These are phyloP conservation scores for Sicyos edulis DNA, from an alignment of 306 rosid genomes.

Conservation along the genomic window DNA sequence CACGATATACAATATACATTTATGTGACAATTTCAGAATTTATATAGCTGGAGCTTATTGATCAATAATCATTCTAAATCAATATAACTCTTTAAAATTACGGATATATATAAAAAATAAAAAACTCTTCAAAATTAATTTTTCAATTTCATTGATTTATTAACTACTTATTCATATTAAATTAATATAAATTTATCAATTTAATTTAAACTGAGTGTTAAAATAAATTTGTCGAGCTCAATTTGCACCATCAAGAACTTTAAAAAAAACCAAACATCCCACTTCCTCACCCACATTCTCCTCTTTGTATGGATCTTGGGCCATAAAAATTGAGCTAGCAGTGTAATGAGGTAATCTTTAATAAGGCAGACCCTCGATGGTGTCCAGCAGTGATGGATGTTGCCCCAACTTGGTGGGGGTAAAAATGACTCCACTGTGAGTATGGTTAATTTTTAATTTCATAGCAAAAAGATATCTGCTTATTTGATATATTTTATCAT, in stretches of 20 bases:
- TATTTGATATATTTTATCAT: not conserved
- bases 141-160: not conserved
- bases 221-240: not conserved
- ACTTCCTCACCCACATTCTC: slow-evolving; percentile 13
- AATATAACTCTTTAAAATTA: not conserved
- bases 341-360: slow-evolving; percentile 4
- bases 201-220: not conserved
- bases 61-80: not conserved
- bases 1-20: not conserved
- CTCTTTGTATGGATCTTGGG: slow-evolving; percentile 1
- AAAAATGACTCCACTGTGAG: not conserved
- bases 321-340: not conserved
- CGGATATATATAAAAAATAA: too few species aligned
- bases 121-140: not conserved
- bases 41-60: not conserved
- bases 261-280: not conserved
- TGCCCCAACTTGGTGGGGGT: slow-evolving; percentile 1
- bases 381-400: not conserved
- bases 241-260: not conserved
- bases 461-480: not conserved
- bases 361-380: not conserved
- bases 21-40: not conserved
- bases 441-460: not conserved
- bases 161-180: not conserved
- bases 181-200: not conserved